Evolutionary conservation across 352 stramenopile species (phyloP), one percentile per base, ranked within the genome.

Genomic region (Phytophthora cactorum): DNA sequence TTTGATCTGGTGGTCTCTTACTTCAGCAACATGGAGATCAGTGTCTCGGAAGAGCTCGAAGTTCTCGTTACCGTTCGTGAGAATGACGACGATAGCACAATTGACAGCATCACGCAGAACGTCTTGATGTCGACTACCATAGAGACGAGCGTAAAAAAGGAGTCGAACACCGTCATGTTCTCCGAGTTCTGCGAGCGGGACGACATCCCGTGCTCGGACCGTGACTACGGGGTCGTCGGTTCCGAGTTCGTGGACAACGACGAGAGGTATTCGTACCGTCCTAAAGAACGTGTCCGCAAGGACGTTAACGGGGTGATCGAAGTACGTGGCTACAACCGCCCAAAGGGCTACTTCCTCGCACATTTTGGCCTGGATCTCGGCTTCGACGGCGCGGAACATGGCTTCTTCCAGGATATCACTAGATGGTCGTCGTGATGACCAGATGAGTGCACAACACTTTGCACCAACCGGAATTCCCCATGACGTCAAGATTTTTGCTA

Each of bases 321-420:
- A 64, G 44, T 73, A n/a, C 53, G 61, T 12, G 61, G 54, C 15
- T 70, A 64, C 61, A 63, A 59, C 22, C 64, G 69, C 6, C 41
- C 32, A 28, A 55, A 63, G 22, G 27, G 36, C 22, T 22, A 22
- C 78, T n/a, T 96, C 91, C 29, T 90, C 78, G 44, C 89, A 74
- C 57, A 74, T 82, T 69, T 95, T 88, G 29, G 81, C 79, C 54
- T 91, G 77, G 61, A 96, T 97, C 70, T 97, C 88, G 41, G 85
- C 79, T 55, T 97, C 88, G 22, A 97, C 87, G 3, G 79, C 78
- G 10, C 79, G 68, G 69, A 94, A 97, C 70, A 79, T 73, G 46
- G 79, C 74, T 41, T 93, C 87, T 56, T 92, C 8, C 12, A n/a
- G 31, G 39, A 36, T n/a, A 60, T 7, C n/a, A 72, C n/a, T 61